Evolutionary conservation across 225 moss, liverwort and hornwort species (phyloP), one percentile per base, ranked within the genome.

Genomic region (Ulota crispa): DNA sequence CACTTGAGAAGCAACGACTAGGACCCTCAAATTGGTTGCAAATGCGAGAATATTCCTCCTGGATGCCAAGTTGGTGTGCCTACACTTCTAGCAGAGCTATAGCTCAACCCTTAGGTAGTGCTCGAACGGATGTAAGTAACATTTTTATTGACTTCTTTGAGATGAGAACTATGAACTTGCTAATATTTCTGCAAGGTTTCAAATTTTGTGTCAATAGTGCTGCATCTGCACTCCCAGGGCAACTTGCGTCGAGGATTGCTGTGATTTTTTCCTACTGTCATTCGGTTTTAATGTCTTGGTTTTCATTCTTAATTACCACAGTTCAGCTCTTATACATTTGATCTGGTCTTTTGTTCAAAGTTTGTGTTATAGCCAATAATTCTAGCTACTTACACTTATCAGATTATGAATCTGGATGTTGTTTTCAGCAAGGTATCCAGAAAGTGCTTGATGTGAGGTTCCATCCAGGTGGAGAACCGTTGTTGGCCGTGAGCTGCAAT

Each of bases 401-500:
- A 76, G 43, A 21, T 32, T 53, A 61, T 55, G 66, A 34, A 59
- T 68, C 15, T 74, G 82, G 53, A 78, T 71, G 56, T 42, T 83
- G 15, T 89, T 78, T 67, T 66, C 88, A 95, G 91, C 94, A 96
- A 90, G 94, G 94, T 63, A 94, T 96, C 53, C 96, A 94, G 82
- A 96, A 96, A 82, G 96, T 96, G 54, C 89, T 96, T 28, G 96
- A 94, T 81, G 88, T 96, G 78, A 87, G 96, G 89, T 87, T 96
- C 64, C 94, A 94, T 91, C 96, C 96, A 47, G 80, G 91, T 80
- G 94, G 94, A 72, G 85, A 89, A 32, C 94, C 96, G 8, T 86
- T 92, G 76, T 87, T 96, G 72, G 93, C 92, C 72, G 92, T 93
- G 63, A 96, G 96, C 85, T 96, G 96, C 90, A 96, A 96, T 37